A percentile compares a stretch with the other conserved stretches of the same genome.
Evolutionary conservation across 768 basidiomycete species (phyloP).

Genomic region (Auricularia sp.): DNA sequence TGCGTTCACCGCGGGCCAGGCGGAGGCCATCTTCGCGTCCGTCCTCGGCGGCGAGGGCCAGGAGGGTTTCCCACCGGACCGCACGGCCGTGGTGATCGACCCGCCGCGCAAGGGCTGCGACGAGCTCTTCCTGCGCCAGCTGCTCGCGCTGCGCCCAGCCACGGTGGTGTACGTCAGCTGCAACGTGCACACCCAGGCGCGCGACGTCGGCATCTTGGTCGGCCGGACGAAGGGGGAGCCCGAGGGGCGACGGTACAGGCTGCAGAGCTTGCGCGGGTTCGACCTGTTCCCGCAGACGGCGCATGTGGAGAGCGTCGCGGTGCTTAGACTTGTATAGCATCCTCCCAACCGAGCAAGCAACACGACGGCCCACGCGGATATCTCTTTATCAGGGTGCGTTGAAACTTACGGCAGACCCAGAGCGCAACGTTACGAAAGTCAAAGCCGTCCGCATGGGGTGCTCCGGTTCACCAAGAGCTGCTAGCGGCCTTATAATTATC

Average conservation of each 20-base stretch:
- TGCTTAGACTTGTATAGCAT: conserved; percentile 26
- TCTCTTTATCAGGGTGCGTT: not conserved
- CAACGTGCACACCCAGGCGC: conserved; percentile 87
- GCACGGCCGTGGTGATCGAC: conserved; percentile 70
- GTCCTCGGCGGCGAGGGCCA: conserved; percentile 24
- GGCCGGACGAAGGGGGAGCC: conserved; percentile 30
- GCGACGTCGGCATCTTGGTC: conserved; percentile 73
- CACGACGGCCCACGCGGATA: too few species aligned
- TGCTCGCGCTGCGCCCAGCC: conserved; percentile 55
- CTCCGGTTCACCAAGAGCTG: too few species aligned
- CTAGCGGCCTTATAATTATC: too few species aligned
- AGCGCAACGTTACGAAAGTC: too few species aligned
- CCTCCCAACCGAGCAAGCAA: too few species aligned
- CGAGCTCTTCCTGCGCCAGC: conserved; percentile 62
- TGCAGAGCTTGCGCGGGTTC: conserved; percentile 81
- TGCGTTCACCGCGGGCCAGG: conserved; percentile 70
- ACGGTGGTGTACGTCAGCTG: conserved; percentile 87
- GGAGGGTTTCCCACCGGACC: conserved; percentile 45
- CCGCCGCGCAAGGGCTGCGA: conserved; percentile 96
- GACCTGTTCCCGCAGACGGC: conserved; percentile 96
- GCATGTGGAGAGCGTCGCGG: conserved; percentile 79
- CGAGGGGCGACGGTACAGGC: conserved; percentile 43
- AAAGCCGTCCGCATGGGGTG: too few species aligned
- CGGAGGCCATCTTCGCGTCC: conserved; percentile 69
- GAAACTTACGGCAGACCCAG: not conserved